Base-by-base conservation (phyloP, 2,329 filamentous ascomycete species). In the Colletotrichum navitas region DNA sequence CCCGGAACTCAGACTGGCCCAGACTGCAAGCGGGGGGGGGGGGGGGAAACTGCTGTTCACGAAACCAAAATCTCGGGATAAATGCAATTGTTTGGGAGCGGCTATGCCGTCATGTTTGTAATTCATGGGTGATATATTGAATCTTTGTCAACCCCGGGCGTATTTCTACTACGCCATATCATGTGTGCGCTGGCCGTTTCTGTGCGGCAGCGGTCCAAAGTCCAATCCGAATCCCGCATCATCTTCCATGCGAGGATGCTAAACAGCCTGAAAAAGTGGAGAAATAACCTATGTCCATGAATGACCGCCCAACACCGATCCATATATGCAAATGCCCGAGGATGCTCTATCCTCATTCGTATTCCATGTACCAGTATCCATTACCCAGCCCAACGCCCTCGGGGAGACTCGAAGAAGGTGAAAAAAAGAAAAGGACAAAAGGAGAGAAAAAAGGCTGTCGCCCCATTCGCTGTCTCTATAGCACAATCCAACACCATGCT, bases 401-500 rank as follows among this genome's bases (percentile, higher is more conserved):
- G 18, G 65, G 43, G 45, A 43, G 16, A 61, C 21, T 39, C 54
- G 36, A 36, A 26, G 29, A 43, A 52, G 10, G 39, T 18, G 29
- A 18, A n/a, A 26, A 24, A 52, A 39, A 6, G 2, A 8, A 56
- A 39, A 39, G 16, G 24, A 60, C n/a, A 34, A 36, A 29, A 43
- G 21, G 4, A 3, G 10, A 18, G 62, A 64, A 66, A 45, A 54
- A 61, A 71, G 45, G 52, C 49, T 71, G 70, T 65, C 36, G 21
- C 55, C 32, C 34, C 67, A 61, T 51, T 67, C 39, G 56, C 32
- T 66, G 54, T 63, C 56, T 72, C 70, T 72, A 71, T 65, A 45
- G 61, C 29, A 36, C 55, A 71, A 71, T 62, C 66, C 69, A 69
- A 73, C 72, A 72, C 72, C 72, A 59, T 73, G 66, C 70, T 73